Conservation (phyloP, 2,329 filamentous ascomycete species). For the Lachnellula arida region DNA sequence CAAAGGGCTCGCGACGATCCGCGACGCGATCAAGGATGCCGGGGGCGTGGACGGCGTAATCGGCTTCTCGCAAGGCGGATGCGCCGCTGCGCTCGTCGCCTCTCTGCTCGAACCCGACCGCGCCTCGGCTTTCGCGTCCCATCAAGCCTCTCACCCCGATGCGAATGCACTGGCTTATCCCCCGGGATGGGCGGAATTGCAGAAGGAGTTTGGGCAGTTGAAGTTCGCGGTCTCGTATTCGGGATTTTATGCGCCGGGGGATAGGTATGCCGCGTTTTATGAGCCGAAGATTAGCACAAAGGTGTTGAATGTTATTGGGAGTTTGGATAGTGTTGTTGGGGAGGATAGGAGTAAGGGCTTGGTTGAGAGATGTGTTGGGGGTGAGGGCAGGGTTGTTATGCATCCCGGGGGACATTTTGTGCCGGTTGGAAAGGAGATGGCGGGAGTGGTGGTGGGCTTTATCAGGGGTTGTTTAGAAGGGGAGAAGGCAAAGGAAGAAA, state of each 20-base stretch:
- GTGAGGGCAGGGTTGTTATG: conserved; percentile 52
- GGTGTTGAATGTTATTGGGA: conserved; percentile 76
- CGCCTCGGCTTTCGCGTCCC: conserved; percentile 42
- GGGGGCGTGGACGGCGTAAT: conserved; percentile 73
- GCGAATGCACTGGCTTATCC: conserved; percentile 48
- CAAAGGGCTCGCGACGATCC: conserved; percentile 61
- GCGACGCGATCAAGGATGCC: conserved; percentile 54
- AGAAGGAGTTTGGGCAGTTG: conserved; percentile 41
- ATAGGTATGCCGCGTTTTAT: conserved; percentile 64
- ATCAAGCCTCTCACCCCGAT: background rate
- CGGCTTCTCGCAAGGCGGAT: conserved; percentile 79
- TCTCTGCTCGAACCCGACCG: conserved; percentile 59
- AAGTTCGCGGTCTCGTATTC: conserved; percentile 74
- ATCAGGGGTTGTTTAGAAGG: conserved; percentile 47
- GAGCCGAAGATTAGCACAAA: conserved; percentile 72
- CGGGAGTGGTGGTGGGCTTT: conserved; percentile 69
- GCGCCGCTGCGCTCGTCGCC: conserved; percentile 67
- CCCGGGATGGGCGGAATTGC: conserved; percentile 30
- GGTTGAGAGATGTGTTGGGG: conserved; percentile 56
- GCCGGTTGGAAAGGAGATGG: conserved; percentile 76
- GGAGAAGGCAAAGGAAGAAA: conserved; percentile 51
- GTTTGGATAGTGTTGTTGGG: conserved; percentile 82
- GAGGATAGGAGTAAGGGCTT: conserved; percentile 66
- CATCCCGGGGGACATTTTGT: conserved; percentile 84
- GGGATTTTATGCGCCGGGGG: conserved; percentile 65